Base-by-base conservation (phyloP, 805 yeast genomes). In the Wickerhamiella spandovensis region DNA sequence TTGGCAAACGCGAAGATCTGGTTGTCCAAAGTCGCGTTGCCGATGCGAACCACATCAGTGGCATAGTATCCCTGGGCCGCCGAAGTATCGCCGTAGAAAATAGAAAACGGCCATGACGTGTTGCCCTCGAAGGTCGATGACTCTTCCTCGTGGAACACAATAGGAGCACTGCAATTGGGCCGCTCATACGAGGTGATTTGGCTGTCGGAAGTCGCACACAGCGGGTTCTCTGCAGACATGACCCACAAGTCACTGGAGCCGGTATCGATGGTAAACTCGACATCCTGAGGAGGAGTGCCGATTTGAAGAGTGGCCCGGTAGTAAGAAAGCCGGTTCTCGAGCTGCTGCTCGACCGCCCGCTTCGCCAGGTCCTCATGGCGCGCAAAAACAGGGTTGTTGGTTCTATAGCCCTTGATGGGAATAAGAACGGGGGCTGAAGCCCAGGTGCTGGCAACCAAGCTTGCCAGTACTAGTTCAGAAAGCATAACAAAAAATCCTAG, bases 1-100 rank as follows among this genome's bases (percentile, higher is more conserved):
- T 77, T 78, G 3, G 82, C 87, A n/a, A 84, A 76, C 1, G 89
- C 95, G 64, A 85, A 74, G 5, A 82, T 74, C 23, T 81, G 67
- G 48, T 69, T 65, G 0, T 68, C 54, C 9, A 82, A 67, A 6
- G 41, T 8, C 2, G 70, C 64, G 12, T 72, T 63, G 46, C 76
- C 75, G 48, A 82, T 54, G 1, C 55, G 54, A 3, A 85, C 70
- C 44, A 66, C 64, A 58, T 84, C 95, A 46, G 66, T 61, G n/a
- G 80, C 84, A 72, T 74, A 75, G n/a, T 46, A 53, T 22, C 81
- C 81, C 8, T 56, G 54, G 4, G 77, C 77, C 52, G 61, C 68
- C 6, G 75, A 64, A 17, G 60, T 57, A 55, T 76, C 80, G 17
- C 65, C 68, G 58, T 76, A 77, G 22, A 53, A 47, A 49, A 72